Base-by-base conservation (phyloP, 2,329 filamentous ascomycete species). In the Sporothrix protearum region DNA sequence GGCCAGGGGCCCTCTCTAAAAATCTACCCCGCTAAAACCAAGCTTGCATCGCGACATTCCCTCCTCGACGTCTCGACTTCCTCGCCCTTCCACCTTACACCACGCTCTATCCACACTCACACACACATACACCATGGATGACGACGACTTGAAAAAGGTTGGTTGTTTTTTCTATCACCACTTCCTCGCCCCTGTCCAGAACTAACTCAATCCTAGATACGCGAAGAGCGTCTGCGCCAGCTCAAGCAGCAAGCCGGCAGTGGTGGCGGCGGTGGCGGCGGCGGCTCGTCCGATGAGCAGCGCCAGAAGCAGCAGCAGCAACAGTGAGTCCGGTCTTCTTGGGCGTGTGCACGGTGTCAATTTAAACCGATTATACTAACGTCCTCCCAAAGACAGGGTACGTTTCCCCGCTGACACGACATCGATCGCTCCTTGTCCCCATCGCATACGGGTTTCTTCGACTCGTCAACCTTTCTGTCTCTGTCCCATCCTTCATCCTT, bases 201-300 rank as follows among this genome's bases (percentile, higher is more conserved):
- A 2, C 30, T 59, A 22, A 70, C 49, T 45, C n/a, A 8, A 47
- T 39, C 30, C 78, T 14, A 97, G 91, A 97, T 98, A 79, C 87
- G 95, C 80, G 92, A 93, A 81, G 95, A 95, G 78, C 93, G 96
- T 74, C 90, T 97, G 70, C 92, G 95, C 82, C 94, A 99, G 84
- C 91, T 98, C 76, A 96, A 96, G 82, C 87, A 94, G 77, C 85
- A 92, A 81, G 83, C 86, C 74, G 86, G 82, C 72, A 81, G 81
- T 53, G 81, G 83, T 76, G 84, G 84, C 69, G 80, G 80, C 69
- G 82, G 80, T 69, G 82, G 81, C 67, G 81, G 83, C 71, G 82
- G 80, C 28, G 51, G 53, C 39, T 45, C 57, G 22, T 28, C 42
- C 47, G 81, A 82, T 68, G 83, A 84, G 74, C 84, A 87, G 73